These are phyloP conservation scores for Stagonosporopsis rhizophila DNA, from an alignment of 2,329 filamentous ascomycete genomes.

Conservation along the genomic window DNA sequence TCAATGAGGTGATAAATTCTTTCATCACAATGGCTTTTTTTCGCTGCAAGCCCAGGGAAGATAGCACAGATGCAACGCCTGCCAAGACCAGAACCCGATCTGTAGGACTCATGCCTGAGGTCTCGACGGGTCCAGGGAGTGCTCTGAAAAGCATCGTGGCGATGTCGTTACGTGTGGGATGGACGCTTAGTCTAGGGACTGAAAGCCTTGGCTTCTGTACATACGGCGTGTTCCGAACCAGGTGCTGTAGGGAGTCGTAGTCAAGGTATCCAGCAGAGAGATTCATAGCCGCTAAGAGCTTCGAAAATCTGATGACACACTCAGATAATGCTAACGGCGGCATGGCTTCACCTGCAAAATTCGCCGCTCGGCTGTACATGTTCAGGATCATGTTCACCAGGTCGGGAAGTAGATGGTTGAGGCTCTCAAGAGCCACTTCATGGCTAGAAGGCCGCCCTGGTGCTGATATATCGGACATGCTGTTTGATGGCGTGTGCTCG, in stretches of 20 bases:
- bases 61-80: slow-evolving; percentile 86
- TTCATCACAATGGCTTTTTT: slow-evolving; percentile 92
- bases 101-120: slow-evolving; percentile 70
- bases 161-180: slow-evolving; percentile 47
- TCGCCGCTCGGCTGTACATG: slow-evolving; percentile 72
- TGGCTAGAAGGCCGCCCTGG: slow-evolving; percentile 54
- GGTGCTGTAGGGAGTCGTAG: slow-evolving; percentile 60
- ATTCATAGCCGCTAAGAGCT: slow-evolving; percentile 72
- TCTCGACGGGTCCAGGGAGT: slow-evolving; percentile 62
- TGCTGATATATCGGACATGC: slow-evolving; percentile 47
- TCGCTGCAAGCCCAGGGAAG: slow-evolving; percentile 77
- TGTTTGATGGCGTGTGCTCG: slow-evolving; percentile 50
- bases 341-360: slow-evolving; percentile 69
- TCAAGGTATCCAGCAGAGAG: slow-evolving; percentile 69
- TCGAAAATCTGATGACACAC: slow-evolving; percentile 75
- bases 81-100: slow-evolving; percentile 82
- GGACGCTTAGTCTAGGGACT: slow-evolving; percentile 43
- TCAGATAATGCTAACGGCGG: slow-evolving; percentile 76
- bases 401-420: slow-evolving; percentile 71
- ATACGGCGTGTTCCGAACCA: slow-evolving; percentile 53
- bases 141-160: slow-evolving; percentile 48
- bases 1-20: slow-evolving; percentile 82
- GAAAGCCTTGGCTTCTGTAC: slow-evolving; percentile 52
- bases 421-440: slow-evolving; percentile 53
- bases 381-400: slow-evolving; percentile 76